Percentiles rank a stretch among this genome's conserved stretches.
Evolutionary conservation across 805 yeast species (phyloP).

Genomic region (Yamadazyma tumulicola): DNA sequence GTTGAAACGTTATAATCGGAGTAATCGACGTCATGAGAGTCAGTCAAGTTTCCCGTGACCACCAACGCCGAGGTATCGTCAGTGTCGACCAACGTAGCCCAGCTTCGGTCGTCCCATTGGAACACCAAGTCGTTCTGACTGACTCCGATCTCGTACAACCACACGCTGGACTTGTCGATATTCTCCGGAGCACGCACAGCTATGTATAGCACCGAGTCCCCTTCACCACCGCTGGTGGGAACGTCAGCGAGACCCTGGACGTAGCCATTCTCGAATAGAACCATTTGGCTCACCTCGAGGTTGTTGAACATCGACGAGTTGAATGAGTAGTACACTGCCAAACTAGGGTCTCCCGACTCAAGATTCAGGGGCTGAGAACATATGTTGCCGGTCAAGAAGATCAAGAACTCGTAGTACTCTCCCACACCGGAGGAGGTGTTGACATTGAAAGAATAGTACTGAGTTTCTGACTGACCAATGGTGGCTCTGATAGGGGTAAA

Average conservation of each 20-base stretch:
- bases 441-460: constrained; percentile 41
- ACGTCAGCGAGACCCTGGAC: constrained; percentile 38
- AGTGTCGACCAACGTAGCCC: constrained; percentile 61
- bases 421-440: constrained; percentile 45
- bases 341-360: constrained; percentile 19
- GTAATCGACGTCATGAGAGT: constrained; percentile 10
- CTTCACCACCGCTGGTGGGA: constrained; percentile 15
- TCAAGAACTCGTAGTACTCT: constrained; percentile 42
- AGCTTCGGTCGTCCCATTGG: constrained; percentile 62
- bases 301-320: constrained; percentile 30
- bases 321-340: constrained; percentile 39
- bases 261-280: constrained; percentile 30
- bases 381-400: constrained; percentile 50
- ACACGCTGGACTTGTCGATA: constrained; percentile 32
- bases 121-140: constrained; percentile 60
- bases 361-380: constrained; percentile 35
- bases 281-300: constrained; percentile 27
- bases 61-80: constrained; percentile 67
- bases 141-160: constrained; percentile 67
- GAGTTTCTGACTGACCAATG: constrained; percentile 36
- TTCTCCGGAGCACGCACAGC: constrained; percentile 41
- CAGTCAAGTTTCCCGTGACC: constrained; percentile 52
- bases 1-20: constrained; percentile 19
- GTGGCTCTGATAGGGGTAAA: constrained; percentile 33
- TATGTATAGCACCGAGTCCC: constrained; percentile 26